Conservation (phyloP, 441 rosid species). For the Pelargonium myrrhifolium region DNA sequence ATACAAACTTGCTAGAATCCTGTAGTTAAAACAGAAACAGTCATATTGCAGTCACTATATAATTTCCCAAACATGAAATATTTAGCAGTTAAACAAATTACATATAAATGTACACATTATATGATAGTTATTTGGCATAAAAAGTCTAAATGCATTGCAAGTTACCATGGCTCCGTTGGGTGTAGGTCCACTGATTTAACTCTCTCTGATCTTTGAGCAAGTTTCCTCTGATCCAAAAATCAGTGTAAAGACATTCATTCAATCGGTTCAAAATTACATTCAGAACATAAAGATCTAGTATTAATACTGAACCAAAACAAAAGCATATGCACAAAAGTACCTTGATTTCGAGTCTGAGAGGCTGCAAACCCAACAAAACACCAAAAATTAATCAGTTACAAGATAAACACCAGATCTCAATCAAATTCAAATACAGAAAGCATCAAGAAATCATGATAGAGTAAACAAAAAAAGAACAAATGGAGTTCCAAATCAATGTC, state of each 20-base stretch:
- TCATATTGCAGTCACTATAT: slow-evolving; percentile 7
- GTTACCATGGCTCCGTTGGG: slow-evolving; percentile 88
- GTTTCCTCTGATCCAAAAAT: slow-evolving; percentile 49
- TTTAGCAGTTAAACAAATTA: not conserved
- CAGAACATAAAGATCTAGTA: slow-evolving; percentile 1
- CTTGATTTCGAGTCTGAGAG: slow-evolving; percentile 63
- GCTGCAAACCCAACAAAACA: slow-evolving; percentile 39
- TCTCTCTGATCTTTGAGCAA: slow-evolving; percentile 76
- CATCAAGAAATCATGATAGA: slow-evolving; percentile 3
- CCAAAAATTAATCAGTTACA: slow-evolving; percentile 16
- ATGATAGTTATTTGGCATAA: not conserved
- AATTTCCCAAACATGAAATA: not conserved
- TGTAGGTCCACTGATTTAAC: slow-evolving; percentile 85
- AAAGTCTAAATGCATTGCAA: not conserved
- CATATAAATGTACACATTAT: not conserved
- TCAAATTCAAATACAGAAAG: slow-evolving; percentile 11
- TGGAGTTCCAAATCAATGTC: not conserved
- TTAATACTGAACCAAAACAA: slow-evolving; percentile 6
- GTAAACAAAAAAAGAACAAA: not conserved
- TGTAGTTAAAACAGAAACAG: slow-evolving; percentile 17
- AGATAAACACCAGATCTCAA: slow-evolving; percentile 21
- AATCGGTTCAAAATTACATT: slow-evolving; percentile 2
- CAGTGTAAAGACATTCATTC: slow-evolving; percentile 13
- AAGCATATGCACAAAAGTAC: slow-evolving; percentile 24
- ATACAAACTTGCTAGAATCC: slow-evolving; percentile 72